Conservation (phyloP, 2,329 filamentous ascomycete genomes). For the Cladosporium velox region DNA sequence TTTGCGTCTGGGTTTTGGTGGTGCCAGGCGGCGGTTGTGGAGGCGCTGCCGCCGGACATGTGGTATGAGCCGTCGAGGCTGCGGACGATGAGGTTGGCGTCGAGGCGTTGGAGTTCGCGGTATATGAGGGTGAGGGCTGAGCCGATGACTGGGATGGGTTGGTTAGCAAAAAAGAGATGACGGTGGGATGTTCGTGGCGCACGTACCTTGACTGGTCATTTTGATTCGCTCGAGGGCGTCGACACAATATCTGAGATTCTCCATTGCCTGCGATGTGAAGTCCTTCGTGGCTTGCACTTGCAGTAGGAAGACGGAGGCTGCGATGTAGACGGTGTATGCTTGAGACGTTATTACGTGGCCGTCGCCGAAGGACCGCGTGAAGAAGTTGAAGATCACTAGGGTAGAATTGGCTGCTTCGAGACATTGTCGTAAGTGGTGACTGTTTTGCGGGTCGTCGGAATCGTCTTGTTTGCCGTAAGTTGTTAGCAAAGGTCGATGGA, state of each 20-base stretch:
- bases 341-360: conserved; percentile 16
- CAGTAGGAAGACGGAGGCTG: conserved; percentile 14
- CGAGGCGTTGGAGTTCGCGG: conserved; percentile 9
- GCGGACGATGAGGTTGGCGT: conserved; percentile 8
- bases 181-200: no score
- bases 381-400: conserved; percentile 14
- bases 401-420: conserved; percentile 16
- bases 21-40: not conserved
- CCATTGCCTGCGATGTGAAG: conserved; percentile 13
- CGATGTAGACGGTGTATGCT: conserved; percentile 17
- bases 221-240: conserved; percentile 10
- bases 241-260: conserved; percentile 10
- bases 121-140: conserved; percentile 16
- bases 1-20: not conserved
- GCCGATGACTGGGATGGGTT: not conserved
- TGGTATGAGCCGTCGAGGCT: conserved; percentile 12
- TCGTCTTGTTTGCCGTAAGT: conserved; percentile 18
- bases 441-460: conserved; percentile 2
- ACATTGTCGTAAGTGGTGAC: conserved; percentile 13
- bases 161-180: not conserved
- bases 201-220: conserved; percentile 9
- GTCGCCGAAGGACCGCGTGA: conserved; percentile 13
- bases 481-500: conserved; percentile 15
- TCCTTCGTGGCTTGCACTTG: conserved; percentile 17
- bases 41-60: conserved; percentile 6